Conservation (phyloP, 202 grass and related monocot species). For the Eragrostis tef region DNA sequence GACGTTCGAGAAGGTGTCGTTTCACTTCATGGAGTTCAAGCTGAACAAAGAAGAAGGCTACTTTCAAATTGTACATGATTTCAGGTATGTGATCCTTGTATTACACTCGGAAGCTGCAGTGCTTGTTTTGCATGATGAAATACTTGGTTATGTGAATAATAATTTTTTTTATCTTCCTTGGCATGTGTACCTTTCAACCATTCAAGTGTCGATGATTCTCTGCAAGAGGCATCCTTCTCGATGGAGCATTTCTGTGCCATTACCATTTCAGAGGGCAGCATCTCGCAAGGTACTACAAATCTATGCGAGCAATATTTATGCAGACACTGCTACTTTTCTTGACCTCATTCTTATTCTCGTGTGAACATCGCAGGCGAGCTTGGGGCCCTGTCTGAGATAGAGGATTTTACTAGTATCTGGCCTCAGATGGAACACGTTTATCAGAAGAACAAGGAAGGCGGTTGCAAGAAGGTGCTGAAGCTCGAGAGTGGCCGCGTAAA, state of each 20-base stretch:
- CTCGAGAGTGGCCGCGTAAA: neutral
- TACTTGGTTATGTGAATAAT: neutral
- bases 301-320: neutral
- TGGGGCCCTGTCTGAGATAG: neutral
- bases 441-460: conserved; percentile 1
- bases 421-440: conserved; percentile 9
- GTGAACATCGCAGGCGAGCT: conserved; percentile 33
- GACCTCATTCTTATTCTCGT: neutral
- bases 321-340: neutral
- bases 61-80: conserved; percentile 15
- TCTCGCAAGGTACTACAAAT: conserved; percentile 33
- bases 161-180: neutral
- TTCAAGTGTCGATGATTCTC: conserved; percentile 23
- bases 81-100: conserved; percentile 27
- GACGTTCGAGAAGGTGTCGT: neutral
- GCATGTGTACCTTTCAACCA: conserved; percentile 19
- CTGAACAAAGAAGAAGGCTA: neutral
- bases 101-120: neutral
- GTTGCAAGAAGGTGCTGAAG: neutral
- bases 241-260: neutral
- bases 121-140: conserved; percentile 1
- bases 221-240: neutral
- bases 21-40: neutral
- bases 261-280: neutral
- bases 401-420: conserved; percentile 17